Percentiles rank a stretch among this genome's conserved stretches.
phyloP scores from a whole-genome alignment of 2,329 filamentous ascomycete species.

The Colletotrichum gloeosporioides region DNA sequence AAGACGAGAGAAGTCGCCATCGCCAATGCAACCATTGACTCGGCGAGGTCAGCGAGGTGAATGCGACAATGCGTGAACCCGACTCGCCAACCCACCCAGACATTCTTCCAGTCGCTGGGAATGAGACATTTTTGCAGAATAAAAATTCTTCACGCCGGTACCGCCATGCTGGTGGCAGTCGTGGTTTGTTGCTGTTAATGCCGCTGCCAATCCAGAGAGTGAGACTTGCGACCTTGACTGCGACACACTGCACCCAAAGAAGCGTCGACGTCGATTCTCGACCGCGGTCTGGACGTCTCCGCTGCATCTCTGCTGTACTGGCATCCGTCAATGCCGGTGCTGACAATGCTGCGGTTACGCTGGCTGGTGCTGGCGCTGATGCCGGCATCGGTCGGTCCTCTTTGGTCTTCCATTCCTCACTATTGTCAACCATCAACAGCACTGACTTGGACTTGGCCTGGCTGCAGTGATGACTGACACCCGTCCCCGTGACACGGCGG shows the following conservation, averaged over 20 bases:
- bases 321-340: neutral
- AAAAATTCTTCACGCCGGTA: slow-evolving; percentile 5
- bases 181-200: neutral
- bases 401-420: neutral
- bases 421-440: neutral
- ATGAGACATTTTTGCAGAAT: slow-evolving; percentile 10
- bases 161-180: neutral
- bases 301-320: neutral
- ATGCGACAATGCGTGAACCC: slow-evolving; percentile 1
- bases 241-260: neutral
- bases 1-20: neutral
- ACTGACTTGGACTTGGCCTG: neutral
- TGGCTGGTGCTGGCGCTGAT: neutral
- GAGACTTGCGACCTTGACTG: neutral
- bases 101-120: neutral
- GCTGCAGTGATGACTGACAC: neutral
- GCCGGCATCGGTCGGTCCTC: slow-evolving; percentile 6
- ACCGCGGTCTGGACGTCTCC: neutral
- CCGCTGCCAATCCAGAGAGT: neutral
- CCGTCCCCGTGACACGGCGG: neutral
- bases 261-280: neutral
- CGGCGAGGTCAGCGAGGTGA: neutral
- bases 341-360: neutral
- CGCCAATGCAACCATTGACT: slow-evolving; percentile 1
- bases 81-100: neutral